Base-by-base conservation (phyloP, 2,329 filamentous ascomycete genomes). In the Penicillium aurantiogriseum region DNA sequence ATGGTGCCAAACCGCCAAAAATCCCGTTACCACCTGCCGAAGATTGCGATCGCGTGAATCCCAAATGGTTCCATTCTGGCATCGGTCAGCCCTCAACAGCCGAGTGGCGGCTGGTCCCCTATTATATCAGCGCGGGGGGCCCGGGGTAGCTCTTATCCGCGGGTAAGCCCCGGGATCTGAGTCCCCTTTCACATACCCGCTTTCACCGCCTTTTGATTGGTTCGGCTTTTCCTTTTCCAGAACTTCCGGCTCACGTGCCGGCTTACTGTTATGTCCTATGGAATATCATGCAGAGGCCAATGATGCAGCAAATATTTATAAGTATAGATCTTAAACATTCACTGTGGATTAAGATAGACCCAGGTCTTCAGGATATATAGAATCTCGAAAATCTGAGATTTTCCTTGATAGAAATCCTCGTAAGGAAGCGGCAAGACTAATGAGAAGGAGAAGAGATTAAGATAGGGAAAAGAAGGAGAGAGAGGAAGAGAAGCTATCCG, bases 91-190 rank as follows among this genome's bases (percentile, higher is more conserved):
- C 19, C 19, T 25, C 44, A 58, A 55, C 44, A 54, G 56, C 56
- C 56, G 56, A 55, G 51, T 39, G 49, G 54, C 54, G 45, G 39
- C 31, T 43, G 40, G 35, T 47, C 43, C 42, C 11, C 48, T 53
- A 53, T 47, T 57, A 53, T 47, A 42, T 2, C 31, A 36, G 33
- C 42, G 43, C 49, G 54, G 49, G 54, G 54, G 31, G 21, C 21
- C 54, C 54, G 54, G 54, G 50, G 49, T 53, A 57, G 49, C 43
- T 35, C 54, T 57, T 57, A 57, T 35, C 54, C 54, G 54, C 54
- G 47, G 47, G 40, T 57, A 42, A 53, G 49, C 19, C 54, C 54
- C 49, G 49, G 54, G 27, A 51, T 35, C 1, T 19, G 15, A 25
- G 38, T 3, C n/a, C 27, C 39, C 33, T 33, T 27, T 45, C 27